phyloP scores from a whole-genome alignment of 1,284 basidiomycete species.

The Dichomitus squalens region DNA sequence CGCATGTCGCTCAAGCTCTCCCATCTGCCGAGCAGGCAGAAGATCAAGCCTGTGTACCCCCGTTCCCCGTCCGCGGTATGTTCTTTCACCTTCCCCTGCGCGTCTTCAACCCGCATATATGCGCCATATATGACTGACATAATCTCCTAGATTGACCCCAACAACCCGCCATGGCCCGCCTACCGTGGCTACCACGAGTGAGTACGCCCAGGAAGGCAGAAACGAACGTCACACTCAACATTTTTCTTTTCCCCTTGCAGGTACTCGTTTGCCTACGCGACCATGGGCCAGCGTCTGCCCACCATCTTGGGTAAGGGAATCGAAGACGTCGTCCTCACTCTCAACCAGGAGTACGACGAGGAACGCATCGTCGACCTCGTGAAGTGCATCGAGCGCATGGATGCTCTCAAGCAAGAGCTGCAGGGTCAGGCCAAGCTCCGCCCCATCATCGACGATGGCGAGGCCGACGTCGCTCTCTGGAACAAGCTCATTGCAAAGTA shows the following conservation, averaged over 20 bases:
- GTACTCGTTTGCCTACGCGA: constrained; percentile 93
- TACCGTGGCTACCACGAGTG: constrained; percentile 85
- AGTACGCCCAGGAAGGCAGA: neutral
- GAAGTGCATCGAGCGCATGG: constrained; percentile 87
- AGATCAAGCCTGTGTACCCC: constrained; percentile 70
- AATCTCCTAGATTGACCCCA: constrained; percentile 69
- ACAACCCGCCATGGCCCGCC: constrained; percentile 97
- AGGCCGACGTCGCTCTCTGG: constrained; percentile 95
- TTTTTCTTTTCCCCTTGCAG: constrained; percentile 71
- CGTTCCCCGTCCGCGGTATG: constrained; percentile 68
- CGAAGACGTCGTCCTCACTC: constrained; percentile 88
- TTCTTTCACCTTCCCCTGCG: constrained; percentile 26
- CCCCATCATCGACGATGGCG: constrained; percentile 90
- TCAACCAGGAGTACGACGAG: constrained; percentile 87
- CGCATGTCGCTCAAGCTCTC: constrained; percentile 69
- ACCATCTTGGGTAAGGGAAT: constrained; percentile 97
- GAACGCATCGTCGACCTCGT: constrained; percentile 88
- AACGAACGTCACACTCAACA: neutral
- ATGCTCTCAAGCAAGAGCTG: constrained; percentile 79
- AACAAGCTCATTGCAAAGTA: constrained; percentile 95
- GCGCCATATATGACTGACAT: neutral
- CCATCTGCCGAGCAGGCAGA: constrained; percentile 70
- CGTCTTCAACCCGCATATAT: neutral
- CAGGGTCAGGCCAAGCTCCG: constrained; percentile 80
- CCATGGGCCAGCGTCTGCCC: constrained; percentile 92